These are phyloP conservation scores for Iberis amara DNA, from an alignment of 441 rosid species.

Conservation along the genomic window DNA sequence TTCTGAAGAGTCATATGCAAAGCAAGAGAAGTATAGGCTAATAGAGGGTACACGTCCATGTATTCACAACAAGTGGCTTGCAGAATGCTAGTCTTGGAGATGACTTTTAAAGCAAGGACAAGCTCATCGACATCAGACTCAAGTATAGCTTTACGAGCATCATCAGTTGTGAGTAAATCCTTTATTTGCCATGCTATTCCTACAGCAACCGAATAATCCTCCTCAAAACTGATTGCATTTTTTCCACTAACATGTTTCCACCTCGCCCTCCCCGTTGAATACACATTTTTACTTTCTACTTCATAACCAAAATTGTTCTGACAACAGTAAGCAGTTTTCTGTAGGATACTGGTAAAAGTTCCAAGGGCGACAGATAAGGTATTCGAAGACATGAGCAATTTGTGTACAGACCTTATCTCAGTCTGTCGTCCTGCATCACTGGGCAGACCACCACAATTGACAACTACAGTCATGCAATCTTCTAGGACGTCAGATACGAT, in stretches of 20 bases:
- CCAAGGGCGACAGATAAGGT: conserved; percentile 51
- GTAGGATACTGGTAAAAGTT: conserved; percentile 46
- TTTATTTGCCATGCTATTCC: conserved; percentile 94
- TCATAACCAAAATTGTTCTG: conserved; percentile 67
- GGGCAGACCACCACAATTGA: conserved; percentile 51
- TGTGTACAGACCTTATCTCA: conserved; percentile 77
- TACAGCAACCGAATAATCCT: conserved; percentile 59
- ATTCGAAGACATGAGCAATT: conserved; percentile 53
- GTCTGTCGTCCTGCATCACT: conserved; percentile 55
- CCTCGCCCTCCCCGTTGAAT: conserved; percentile 46
- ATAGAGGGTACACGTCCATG: conserved; percentile 62
- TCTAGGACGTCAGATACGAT: conserved; percentile 47
- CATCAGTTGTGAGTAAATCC: conserved; percentile 56
- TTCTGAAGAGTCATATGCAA: conserved; percentile 51
- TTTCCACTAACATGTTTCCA: conserved; percentile 53
- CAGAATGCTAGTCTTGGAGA: conserved; percentile 69
- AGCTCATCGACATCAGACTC: conserved; percentile 51
- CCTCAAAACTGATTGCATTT: conserved; percentile 49
- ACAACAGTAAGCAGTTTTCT: conserved; percentile 71
- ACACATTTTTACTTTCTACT: conserved; percentile 42
- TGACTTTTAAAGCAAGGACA: conserved; percentile 54
- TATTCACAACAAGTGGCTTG: conserved; percentile 45
- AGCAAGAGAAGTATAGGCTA: conserved; percentile 70
- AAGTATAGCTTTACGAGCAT: conserved; percentile 46
- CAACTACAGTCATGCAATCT: conserved; percentile 53